Evolutionary conservation across 176 grass and related monocot genomes (phyloP).

Genomic region (Triticum monococcum): DNA sequence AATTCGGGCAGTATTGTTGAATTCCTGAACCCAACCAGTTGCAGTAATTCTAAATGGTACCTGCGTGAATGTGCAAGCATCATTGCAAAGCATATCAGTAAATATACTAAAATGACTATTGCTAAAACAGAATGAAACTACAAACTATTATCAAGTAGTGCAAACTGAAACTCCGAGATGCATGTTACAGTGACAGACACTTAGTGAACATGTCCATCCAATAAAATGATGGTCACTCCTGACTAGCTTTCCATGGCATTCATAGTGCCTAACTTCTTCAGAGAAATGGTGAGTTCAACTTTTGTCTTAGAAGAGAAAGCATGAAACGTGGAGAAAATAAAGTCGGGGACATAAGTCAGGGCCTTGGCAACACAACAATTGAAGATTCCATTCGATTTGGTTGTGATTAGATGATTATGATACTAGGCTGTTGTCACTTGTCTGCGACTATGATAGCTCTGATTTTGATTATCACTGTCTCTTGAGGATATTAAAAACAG

Average conservation of each 20-base stretch:
- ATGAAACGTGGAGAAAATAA: constrained; percentile 9
- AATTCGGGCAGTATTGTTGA: constrained; percentile 86
- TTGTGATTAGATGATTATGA: not conserved
- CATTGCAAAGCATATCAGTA: constrained; percentile 22
- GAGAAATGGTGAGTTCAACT: not conserved
- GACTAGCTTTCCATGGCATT: not conserved
- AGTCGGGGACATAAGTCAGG: not conserved
- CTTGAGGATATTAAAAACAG: constrained; percentile 1
- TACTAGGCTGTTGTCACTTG: not conserved
- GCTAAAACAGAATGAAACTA: not conserved
- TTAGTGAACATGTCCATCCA: not conserved
- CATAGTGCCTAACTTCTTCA: constrained; percentile 4
- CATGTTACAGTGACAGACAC: constrained; percentile 12
- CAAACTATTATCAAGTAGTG: not conserved
- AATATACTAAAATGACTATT: constrained; percentile 4
- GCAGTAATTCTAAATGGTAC: constrained; percentile 77
- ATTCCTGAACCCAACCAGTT: constrained; percentile 90
- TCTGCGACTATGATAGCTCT: not conserved
- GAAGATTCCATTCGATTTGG: not conserved
- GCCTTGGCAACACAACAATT: constrained; percentile 14
- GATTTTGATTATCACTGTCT: constrained; percentile 4
- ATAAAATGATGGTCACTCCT: not conserved
- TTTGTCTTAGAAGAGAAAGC: not conserved
- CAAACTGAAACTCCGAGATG: not conserved
- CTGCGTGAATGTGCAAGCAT: constrained; percentile 45